These are phyloP conservation scores for Rhynchosporium agropyri DNA, from an alignment of 2,329 filamentous ascomycete genomes.

Conservation along the genomic window DNA sequence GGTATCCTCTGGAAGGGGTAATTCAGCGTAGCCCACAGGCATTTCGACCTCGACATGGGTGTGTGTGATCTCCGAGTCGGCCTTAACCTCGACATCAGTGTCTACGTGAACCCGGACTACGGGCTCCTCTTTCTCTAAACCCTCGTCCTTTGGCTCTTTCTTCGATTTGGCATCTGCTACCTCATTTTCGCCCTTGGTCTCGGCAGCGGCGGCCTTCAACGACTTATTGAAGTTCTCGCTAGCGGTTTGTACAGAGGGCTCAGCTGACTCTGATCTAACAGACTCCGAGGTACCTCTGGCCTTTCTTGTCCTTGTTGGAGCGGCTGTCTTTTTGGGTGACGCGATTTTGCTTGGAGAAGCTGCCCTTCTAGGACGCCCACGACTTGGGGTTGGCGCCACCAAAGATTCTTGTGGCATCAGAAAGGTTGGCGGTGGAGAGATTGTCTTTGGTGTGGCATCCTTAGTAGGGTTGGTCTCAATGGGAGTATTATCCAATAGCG, in stretches of 20 bases:
- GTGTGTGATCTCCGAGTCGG: constrained; percentile 67
- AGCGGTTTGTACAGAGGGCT: constrained; percentile 51
- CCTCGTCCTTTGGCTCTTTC: constrained; percentile 30
- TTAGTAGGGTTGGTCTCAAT: constrained; percentile 56
- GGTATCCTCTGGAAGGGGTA: constrained; percentile 76
- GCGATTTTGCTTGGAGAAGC: constrained; percentile 54
- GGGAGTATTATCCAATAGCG: constrained; percentile 85
- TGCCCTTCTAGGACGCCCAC: constrained; percentile 59
- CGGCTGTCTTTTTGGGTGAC: constrained; percentile 48
- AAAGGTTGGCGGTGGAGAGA: constrained; percentile 78
- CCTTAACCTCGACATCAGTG: constrained; percentile 57
- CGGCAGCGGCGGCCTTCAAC: constrained; percentile 47
- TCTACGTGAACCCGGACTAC: constrained; percentile 72
- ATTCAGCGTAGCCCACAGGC: constrained; percentile 65
- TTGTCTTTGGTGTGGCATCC: constrained; percentile 66
- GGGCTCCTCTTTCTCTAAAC: constrained; percentile 45
- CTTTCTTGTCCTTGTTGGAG: constrained; percentile 45
- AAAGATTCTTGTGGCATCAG: constrained; percentile 50
- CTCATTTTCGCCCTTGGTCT: constrained; percentile 27
- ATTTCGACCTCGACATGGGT: constrained; percentile 78
- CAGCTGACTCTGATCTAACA: constrained; percentile 45
- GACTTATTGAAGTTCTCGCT: constrained; percentile 52
- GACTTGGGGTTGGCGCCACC: constrained; percentile 42
- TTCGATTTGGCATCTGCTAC: constrained; percentile 36
- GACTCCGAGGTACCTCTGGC: constrained; percentile 44